Evolutionary conservation across 2,329 filamentous ascomycete genomes (phyloP), one percentile per base, ranked within the genome.

Genomic region (Fusarium mangiferae): DNA sequence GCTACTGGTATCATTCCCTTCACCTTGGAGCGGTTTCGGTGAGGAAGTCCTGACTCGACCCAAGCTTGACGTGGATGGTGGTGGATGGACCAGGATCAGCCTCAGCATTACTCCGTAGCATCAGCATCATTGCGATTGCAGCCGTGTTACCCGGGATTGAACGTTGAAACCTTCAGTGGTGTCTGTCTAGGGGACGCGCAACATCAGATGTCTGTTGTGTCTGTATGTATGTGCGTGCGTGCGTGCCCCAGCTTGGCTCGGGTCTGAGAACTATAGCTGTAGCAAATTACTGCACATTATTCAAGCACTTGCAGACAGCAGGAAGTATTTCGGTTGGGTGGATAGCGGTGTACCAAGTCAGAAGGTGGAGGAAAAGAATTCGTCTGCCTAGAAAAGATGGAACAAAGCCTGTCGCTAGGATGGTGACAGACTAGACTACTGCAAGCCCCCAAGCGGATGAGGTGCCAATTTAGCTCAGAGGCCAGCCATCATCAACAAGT

Each of bases 301-400:
- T 61, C 58, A 64, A 36, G 51, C 36, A 45, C 44, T 36, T 66
- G 39, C 48, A 66, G 49, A 62, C 36, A 42, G 46, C 46, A 46
- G 28, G 20, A 57, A 58, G 42, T 60, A 41, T 66, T 33, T 66
- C 48, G 57, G 38, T 49, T 49, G 14, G 39, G 33, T 36, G 30
- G 54, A 62, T 33, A 24, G 65, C 63, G 65, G 65, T 68, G 54
- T 68, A 68, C 51, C 17, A 24, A 51, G 17, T 35, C 20, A 61
- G 45, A 61, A 59, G 28, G 56, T 57, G 61, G 52, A 59, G 60
- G 48, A 42, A 59, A 48, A 73, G 58, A 76, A 78, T 75, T 60
- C 49, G 62, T 78, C 76, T 78, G 76, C 76, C 76, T 77, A 70
- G 57, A 66, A 57, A 68, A 68, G 57, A 72, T 76, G 60, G 52